phyloP scores from a whole-genome alignment of 1,284 basidiomycete genomes.

The Ceratobasidium papillatum region DNA sequence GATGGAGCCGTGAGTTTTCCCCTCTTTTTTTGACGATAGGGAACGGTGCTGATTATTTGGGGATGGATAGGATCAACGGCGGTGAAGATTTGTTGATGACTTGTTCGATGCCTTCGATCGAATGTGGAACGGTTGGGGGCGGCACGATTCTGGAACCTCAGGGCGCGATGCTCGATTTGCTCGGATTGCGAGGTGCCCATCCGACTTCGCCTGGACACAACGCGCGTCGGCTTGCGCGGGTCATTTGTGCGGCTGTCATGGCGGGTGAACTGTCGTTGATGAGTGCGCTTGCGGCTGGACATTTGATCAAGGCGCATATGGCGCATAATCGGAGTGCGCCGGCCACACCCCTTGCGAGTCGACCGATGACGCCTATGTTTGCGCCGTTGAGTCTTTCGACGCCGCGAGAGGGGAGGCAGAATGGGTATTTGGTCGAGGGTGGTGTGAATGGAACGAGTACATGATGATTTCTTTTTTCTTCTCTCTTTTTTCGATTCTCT shows the following conservation, averaged over 20 bases:
- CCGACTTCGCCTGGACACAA: slow-evolving; percentile 84
- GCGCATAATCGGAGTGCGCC: slow-evolving; percentile 80
- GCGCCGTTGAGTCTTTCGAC: slow-evolving; percentile 42
- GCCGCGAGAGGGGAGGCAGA: slow-evolving; percentile 34
- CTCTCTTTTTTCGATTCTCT: neutral
- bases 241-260: slow-evolving; percentile 92
- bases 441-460: neutral
- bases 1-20: slow-evolving; percentile 88
- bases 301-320: slow-evolving; percentile 89
- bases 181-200: slow-evolving; percentile 89
- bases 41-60: slow-evolving; percentile 40
- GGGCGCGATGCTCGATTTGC: slow-evolving; percentile 89
- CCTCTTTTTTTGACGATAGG: slow-evolving; percentile 36
- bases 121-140: slow-evolving; percentile 96
- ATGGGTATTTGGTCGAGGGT: neutral
- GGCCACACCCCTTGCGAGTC: slow-evolving; percentile 70
- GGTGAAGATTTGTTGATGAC: slow-evolving; percentile 92
- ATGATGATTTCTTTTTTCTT: neutral
- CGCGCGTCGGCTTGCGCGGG: slow-evolving; percentile 83
- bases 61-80: slow-evolving; percentile 77
- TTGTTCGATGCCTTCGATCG: slow-evolving; percentile 93
- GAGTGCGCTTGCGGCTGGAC: slow-evolving; percentile 89
- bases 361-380: slow-evolving; percentile 64
- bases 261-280: slow-evolving; percentile 92
- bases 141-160: slow-evolving; percentile 93